A percentile compares a stretch with the other conserved stretches of the same genome.
phyloP scores from a whole-genome alignment of 2,329 filamentous ascomycete species.

The Aspergillus proliferans region DNA sequence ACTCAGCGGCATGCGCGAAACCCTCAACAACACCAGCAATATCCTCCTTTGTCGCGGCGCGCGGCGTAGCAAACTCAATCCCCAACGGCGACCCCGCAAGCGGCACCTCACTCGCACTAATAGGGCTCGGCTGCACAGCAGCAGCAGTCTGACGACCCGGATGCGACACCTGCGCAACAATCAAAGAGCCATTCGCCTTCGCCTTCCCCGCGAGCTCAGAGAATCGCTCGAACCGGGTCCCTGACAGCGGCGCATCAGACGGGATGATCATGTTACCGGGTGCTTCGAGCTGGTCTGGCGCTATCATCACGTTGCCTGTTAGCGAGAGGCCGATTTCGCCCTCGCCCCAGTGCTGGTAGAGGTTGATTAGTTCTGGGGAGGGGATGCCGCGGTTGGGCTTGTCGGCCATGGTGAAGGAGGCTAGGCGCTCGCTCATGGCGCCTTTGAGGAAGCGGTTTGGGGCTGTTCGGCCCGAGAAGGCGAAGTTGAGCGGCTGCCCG shows the following conservation, averaged over 20 bases:
- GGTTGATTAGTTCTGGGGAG: slow-evolving; percentile 47
- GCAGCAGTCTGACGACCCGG: slow-evolving; percentile 52
- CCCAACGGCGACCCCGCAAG: slow-evolving; percentile 21
- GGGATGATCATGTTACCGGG: slow-evolving; percentile 57
- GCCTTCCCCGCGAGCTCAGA: slow-evolving; percentile 46
- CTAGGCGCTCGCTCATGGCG: slow-evolving; percentile 60
- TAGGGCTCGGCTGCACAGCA: slow-evolving; percentile 42
- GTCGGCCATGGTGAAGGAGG: slow-evolving; percentile 53
- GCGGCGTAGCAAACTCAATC: slow-evolving; percentile 40
- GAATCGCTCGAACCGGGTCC: slow-evolving; percentile 56
- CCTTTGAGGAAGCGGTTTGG: slow-evolving; percentile 63
- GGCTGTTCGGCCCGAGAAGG: slow-evolving; percentile 51
- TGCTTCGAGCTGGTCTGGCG: slow-evolving; percentile 53
- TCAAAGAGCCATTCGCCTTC: slow-evolving; percentile 48
- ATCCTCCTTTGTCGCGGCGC: slow-evolving; percentile 47
- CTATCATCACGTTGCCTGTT: slow-evolving; percentile 60
- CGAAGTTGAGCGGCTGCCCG: slow-evolving; percentile 44
- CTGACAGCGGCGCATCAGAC: slow-evolving; percentile 44
- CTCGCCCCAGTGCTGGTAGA: slow-evolving; percentile 58
- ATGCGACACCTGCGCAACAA: slow-evolving; percentile 56
- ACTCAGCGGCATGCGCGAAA: slow-evolving; percentile 46
- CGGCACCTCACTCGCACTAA: slow-evolving; percentile 47
- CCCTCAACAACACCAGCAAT: slow-evolving; percentile 45
- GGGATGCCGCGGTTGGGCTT: slow-evolving; percentile 50
- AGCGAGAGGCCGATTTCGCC: slow-evolving; percentile 52